A percentile compares a stretch with the other conserved stretches of the same genome.
Conservation (phyloP, 768 basidiomycete species). For the Calocybe gangraenosa region DNA sequence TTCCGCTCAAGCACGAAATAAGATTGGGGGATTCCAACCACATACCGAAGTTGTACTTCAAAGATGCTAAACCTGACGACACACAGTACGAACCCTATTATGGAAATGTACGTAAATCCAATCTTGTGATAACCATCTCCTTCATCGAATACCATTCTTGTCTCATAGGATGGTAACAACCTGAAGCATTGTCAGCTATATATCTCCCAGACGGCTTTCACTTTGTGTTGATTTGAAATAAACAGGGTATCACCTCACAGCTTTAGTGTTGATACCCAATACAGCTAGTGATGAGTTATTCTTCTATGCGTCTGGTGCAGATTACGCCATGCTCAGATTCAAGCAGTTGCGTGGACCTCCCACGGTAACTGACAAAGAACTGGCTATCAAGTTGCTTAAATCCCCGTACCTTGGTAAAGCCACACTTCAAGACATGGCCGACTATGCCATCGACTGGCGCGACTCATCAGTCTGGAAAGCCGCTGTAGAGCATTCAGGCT, state of each 20-base stretch:
- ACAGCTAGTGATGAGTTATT: not conserved
- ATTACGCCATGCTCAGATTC: not conserved
- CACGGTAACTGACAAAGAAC: not conserved
- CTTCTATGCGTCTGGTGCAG: not conserved
- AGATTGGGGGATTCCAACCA: conserved; percentile 18
- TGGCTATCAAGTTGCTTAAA: not conserved
- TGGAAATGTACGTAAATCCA: conserved; percentile 31
- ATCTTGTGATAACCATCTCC: too few relatives aligned
- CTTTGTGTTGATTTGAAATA: not conserved
- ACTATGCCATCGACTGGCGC: conserved; percentile 24
- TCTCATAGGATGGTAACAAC: conserved; percentile 16
- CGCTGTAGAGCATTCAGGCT: conserved; percentile 16
- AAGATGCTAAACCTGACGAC: conserved; percentile 28
- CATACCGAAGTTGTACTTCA: conserved; percentile 31
- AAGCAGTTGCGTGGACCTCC: not conserved
- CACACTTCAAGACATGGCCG: conserved; percentile 13
- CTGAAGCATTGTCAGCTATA: conserved; percentile 26
- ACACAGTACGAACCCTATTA: conserved; percentile 36
- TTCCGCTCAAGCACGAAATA: conserved; percentile 17
- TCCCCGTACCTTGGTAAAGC: conserved; percentile 3
- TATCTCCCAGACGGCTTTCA: not conserved
- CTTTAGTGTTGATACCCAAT: conserved; percentile 10
- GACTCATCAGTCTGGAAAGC: conserved; percentile 23
- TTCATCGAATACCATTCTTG: not conserved
- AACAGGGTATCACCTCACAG: conserved; percentile 10